Percentiles rank a stretch among this genome's conserved stretches.
These are phyloP conservation scores for Houttuynia cordata DNA, from an alignment of 164 flowering plant genomes.

Conservation along the genomic window DNA sequence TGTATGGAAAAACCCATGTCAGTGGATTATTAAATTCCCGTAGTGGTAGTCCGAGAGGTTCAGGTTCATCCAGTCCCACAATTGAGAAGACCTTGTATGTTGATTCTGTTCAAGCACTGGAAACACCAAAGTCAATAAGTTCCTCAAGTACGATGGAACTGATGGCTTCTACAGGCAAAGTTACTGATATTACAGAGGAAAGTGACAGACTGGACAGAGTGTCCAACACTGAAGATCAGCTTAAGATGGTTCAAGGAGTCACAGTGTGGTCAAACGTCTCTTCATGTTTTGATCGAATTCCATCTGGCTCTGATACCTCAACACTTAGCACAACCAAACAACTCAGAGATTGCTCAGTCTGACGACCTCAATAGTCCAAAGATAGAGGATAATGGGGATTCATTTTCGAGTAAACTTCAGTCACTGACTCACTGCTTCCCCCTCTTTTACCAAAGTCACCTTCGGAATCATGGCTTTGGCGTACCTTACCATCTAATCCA, in stretches of 20 bases:
- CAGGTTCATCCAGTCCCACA: slow-evolving; percentile 23
- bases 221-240: slow-evolving; percentile 10
- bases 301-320: neutral
- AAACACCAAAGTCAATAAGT: slow-evolving; percentile 12
- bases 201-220: slow-evolving; percentile 10
- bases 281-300: slow-evolving; percentile 1
- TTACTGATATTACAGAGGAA: slow-evolving; percentile 10
- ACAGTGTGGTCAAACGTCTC: slow-evolving; percentile 4
- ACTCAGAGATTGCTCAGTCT: slow-evolving; percentile 3
- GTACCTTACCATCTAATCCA: slow-evolving; percentile 49
- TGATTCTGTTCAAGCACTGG: slow-evolving; percentile 32
- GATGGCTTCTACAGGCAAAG: slow-evolving; percentile 5
- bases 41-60: slow-evolving; percentile 10
- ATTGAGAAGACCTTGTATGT: slow-evolving; percentile 69
- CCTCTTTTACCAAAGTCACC: slow-evolving; percentile 87
- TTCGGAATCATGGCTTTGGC: slow-evolving; percentile 94
- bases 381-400: neutral
- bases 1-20: neutral
- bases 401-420: neutral
- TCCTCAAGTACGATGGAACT: slow-evolving; percentile 11
- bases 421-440: slow-evolving; percentile 35
- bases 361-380: slow-evolving; percentile 9
- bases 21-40: slow-evolving; percentile 2
- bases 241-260: slow-evolving; percentile 8
- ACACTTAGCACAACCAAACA: slow-evolving; percentile 1